phyloP scores from a whole-genome alignment of 352 stramenopile genomes.

The Phytophthora macrochlamydospora region DNA sequence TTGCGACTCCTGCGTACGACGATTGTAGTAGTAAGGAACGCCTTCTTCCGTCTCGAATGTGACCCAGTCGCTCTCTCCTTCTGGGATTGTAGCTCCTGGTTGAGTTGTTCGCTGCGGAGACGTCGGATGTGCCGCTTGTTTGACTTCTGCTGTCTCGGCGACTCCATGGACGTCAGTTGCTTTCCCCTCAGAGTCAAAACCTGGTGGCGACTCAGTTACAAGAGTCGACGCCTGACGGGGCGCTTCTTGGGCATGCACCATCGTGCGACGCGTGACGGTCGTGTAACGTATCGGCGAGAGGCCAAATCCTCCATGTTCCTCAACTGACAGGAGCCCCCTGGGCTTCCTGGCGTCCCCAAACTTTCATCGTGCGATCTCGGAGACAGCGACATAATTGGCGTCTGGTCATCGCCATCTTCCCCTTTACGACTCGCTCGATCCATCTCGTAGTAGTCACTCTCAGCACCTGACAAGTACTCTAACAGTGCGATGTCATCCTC shows the following conservation, averaged over 20 bases:
- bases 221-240: slow-evolving; percentile 19
- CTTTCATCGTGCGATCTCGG: slow-evolving; percentile 32
- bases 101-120: slow-evolving; percentile 2
- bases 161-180: neutral
- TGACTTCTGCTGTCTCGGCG: slow-evolving; percentile 12
- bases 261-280: slow-evolving; percentile 22
- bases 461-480: slow-evolving; percentile 34
- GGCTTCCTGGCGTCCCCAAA: slow-evolving; percentile 23
- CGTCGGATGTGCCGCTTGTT: neutral
- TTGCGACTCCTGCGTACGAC: slow-evolving; percentile 55
- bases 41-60: slow-evolving; percentile 52
- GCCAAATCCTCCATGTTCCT: slow-evolving; percentile 21
- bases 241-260: slow-evolving; percentile 30
- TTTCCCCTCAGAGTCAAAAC: slow-evolving; percentile 6
- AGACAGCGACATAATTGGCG: slow-evolving; percentile 23
- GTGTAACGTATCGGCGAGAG: slow-evolving; percentile 17
- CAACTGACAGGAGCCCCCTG: slow-evolving; percentile 22
- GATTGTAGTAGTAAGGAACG: slow-evolving; percentile 79
- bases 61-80: slow-evolving; percentile 43
- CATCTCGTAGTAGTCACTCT: slow-evolving; percentile 39
- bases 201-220: slow-evolving; percentile 13
- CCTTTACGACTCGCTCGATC: slow-evolving; percentile 32
- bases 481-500: slow-evolving; percentile 42
- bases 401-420: slow-evolving; percentile 24
- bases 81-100: neutral